Conservation (phyloP, 2,329 filamentous ascomycete species). For the Arthroderma sp. region DNA sequence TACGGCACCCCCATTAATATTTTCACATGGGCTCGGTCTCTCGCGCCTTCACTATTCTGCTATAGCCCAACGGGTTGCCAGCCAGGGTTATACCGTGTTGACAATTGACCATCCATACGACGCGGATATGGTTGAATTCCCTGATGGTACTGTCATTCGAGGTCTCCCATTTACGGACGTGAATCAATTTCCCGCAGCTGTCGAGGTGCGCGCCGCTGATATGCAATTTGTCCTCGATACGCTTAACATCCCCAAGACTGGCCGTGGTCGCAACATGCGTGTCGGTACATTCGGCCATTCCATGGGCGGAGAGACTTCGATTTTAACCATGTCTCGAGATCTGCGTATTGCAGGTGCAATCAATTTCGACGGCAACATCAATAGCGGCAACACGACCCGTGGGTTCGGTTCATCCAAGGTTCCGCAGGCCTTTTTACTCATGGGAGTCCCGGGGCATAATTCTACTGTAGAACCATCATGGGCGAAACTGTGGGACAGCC, state of each 20-base stretch:
- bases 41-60: constrained; percentile 6
- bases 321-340: constrained; percentile 14
- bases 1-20: constrained; percentile 6
- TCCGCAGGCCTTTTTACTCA: constrained; percentile 10
- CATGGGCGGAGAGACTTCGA: constrained; percentile 22
- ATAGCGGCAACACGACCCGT: constrained; percentile 3
- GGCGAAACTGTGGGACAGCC: constrained; percentile 9
- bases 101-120: constrained; percentile 16
- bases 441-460: constrained; percentile 9
- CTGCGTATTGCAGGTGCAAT: constrained; percentile 16
- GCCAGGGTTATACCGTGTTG: constrained; percentile 8
- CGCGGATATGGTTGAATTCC: constrained; percentile 13
- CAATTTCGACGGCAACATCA: constrained; percentile 25
- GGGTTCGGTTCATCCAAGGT: constrained; percentile 9
- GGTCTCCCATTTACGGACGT: constrained; percentile 6
- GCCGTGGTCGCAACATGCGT: not conserved
- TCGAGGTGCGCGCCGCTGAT: constrained; percentile 10
- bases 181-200: not conserved
- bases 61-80: constrained; percentile 5
- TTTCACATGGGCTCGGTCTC: constrained; percentile 3
- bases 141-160: constrained; percentile 10
- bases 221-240: constrained; percentile 7
- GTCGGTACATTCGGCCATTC: constrained; percentile 22
- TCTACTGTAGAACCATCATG: constrained; percentile 8
- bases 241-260: constrained; percentile 2